Evolutionary conservation across 768 basidiomycete species (phyloP).

Genomic region (Podaxis mareebaensis): DNA sequence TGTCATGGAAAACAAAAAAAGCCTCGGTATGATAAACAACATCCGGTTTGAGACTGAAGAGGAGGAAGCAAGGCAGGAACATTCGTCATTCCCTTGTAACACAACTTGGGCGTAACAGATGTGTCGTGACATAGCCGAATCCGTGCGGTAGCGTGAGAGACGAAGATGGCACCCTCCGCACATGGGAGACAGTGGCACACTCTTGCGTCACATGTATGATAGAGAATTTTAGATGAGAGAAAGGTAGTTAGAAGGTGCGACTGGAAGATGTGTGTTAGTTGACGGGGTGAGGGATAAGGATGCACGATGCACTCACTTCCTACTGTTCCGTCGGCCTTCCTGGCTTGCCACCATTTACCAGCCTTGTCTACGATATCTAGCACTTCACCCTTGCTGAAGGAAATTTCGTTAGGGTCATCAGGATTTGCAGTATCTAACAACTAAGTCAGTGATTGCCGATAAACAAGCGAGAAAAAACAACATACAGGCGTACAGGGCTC

Average conservation of each 20-base stretch:
- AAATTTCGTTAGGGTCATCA: conserved; percentile 96
- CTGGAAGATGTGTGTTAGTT: conserved; percentile 36
- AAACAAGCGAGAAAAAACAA: conserved; percentile 18
- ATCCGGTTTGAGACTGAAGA: neutral
- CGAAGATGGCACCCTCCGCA: neutral
- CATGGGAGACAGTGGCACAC: neutral
- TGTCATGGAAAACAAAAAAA: neutral
- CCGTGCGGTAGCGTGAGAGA: conserved; percentile 1
- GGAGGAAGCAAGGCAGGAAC: neutral
- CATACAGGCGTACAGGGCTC: conserved; percentile 89
- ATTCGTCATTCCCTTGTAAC: conserved; percentile 1
- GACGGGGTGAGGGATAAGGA: neutral
- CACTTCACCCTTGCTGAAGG: conserved; percentile 89
- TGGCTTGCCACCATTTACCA: conserved; percentile 93
- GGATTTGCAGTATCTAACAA: conserved; percentile 83
- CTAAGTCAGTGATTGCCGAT: conserved; percentile 17
- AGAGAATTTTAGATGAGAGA: conserved; percentile 60
- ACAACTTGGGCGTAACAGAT: neutral
- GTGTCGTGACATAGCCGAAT: conserved; percentile 5
- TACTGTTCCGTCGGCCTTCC: conserved; percentile 69
- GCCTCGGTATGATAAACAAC: conserved; percentile 6
- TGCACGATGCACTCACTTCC: conserved; percentile 66
- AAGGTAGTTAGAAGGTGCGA: conserved; percentile 85
- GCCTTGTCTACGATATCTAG: conserved; percentile 92
- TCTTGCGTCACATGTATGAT: neutral